phyloP scores from a whole-genome alignment of 306 rosid species.

The Quercus ilex region DNA sequence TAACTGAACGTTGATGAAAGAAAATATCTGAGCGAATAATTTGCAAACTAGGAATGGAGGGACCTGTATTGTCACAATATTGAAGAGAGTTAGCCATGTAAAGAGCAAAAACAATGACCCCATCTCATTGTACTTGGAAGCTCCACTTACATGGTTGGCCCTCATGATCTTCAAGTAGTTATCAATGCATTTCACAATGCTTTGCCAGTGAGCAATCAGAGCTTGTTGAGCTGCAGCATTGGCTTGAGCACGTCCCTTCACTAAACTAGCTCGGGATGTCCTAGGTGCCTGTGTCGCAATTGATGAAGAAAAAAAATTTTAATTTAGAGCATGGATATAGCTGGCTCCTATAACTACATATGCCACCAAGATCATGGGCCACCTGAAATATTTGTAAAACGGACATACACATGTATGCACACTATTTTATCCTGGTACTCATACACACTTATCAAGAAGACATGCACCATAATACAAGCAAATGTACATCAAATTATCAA shows the following conservation, averaged over 20 bases:
- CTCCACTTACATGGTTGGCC: constrained; percentile 81
- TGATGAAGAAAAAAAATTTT: constrained; percentile 13
- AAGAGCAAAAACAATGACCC: too few species aligned
- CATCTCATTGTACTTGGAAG: background rate
- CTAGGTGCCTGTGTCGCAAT: constrained; percentile 81
- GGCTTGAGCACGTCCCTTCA: constrained; percentile 96
- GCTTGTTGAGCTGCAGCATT: constrained; percentile 95
- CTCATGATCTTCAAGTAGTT: constrained; percentile 84
- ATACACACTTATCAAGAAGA: too few species aligned
- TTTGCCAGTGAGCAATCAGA: constrained; percentile 98
- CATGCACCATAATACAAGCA: too few species aligned
- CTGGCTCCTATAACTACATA: background rate
- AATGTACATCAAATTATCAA: too few species aligned
- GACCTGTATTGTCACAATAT: constrained; percentile 36
- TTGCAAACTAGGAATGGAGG: constrained; percentile 94
- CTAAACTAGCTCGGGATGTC: constrained; percentile 85
- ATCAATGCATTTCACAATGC: constrained; percentile 86
- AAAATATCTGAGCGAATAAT: constrained; percentile 93
- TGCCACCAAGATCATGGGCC: too few species aligned
- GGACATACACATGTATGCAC: too few species aligned
- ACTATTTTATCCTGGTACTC: too few species aligned
- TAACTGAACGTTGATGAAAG: constrained; percentile 94
- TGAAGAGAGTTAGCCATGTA: too few species aligned
- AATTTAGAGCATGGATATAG: constrained; percentile 1
- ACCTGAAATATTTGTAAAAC: too few species aligned